A percentile compares a stretch with the other conserved stretches of the same genome.
Conservation (phyloP, 768 basidiomycete species). For the Boletus insuetus region DNA sequence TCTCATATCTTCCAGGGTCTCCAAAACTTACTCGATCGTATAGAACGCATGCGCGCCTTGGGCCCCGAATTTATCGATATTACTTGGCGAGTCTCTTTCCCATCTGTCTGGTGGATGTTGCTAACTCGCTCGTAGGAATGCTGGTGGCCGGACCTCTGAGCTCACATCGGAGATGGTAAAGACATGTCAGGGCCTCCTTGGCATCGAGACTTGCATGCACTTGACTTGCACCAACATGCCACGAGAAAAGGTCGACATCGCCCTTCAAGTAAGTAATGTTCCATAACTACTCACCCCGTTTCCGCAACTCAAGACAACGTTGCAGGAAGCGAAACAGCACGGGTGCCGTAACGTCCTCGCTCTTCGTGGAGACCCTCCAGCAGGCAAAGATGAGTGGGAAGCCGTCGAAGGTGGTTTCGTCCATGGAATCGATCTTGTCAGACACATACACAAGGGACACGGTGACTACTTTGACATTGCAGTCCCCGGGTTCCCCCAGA, state of each 20-base stretch:
- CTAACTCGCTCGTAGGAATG: conserved; percentile 64
- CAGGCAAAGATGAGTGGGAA: conserved; percentile 88
- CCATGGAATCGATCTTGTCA: conserved; percentile 90
- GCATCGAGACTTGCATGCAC: conserved; percentile 98
- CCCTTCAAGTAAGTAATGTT: conserved; percentile 65
- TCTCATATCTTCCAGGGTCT: conserved; percentile 33
- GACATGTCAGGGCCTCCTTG: conserved; percentile 89
- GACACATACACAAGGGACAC: conserved; percentile 77
- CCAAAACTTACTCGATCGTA: conserved; percentile 96
- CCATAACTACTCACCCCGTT: not conserved
- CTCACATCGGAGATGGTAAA: conserved; percentile 92
- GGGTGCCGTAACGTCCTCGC: conserved; percentile 94
- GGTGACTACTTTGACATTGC: conserved; percentile 96
- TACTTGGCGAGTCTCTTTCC: conserved; percentile 63
- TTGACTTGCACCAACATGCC: conserved; percentile 99
- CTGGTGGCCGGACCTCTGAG: conserved; percentile 93
- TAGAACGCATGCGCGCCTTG: conserved; percentile 93
- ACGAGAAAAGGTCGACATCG: conserved; percentile 90
- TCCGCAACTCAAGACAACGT: conserved; percentile 1
- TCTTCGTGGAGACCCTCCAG: conserved; percentile 88
- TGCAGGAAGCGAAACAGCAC: conserved; percentile 80
- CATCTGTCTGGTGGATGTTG: not conserved
- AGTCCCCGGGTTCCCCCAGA: conserved; percentile 90
- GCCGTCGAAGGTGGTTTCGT: conserved; percentile 88
- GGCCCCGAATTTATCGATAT: conserved; percentile 99